Evolutionary conservation across 345 rosid genomes (phyloP).

Genomic region (Dovyalis caffra): DNA sequence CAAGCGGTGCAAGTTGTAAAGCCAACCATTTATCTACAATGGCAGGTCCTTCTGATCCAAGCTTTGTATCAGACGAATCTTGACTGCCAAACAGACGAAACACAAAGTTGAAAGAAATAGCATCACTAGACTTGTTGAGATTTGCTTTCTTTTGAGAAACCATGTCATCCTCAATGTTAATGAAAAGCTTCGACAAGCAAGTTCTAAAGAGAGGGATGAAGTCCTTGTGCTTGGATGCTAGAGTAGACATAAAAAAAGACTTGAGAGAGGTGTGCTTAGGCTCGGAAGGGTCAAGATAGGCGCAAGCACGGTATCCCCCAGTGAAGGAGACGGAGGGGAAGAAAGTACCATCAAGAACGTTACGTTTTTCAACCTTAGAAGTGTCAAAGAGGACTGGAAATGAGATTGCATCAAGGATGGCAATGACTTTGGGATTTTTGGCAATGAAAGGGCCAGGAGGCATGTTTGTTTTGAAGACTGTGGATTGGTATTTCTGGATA

Average conservation of each 20-base stretch:
- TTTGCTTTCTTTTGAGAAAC: not conserved
- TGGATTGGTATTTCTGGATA: slow-evolving; percentile 30
- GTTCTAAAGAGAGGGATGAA: slow-evolving; percentile 34
- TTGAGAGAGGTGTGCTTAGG: slow-evolving; percentile 37
- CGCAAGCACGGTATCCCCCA: slow-evolving; percentile 41
- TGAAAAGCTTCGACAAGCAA: slow-evolving; percentile 26
- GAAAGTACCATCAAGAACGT: slow-evolving; percentile 42
- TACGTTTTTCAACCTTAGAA: slow-evolving; percentile 39
- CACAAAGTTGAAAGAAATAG: slow-evolving; percentile 26
- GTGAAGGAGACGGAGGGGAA: slow-evolving; percentile 38
- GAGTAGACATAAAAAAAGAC: slow-evolving; percentile 19
- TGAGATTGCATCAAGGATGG: slow-evolving; percentile 40
- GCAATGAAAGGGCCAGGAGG: slow-evolving; percentile 58
- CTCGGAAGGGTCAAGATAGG: slow-evolving; percentile 47
- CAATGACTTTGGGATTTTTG: slow-evolving; percentile 22
- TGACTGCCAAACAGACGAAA: slow-evolving; percentile 17
- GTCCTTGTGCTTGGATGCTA: slow-evolving; percentile 19
- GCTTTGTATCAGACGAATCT: slow-evolving; percentile 24
- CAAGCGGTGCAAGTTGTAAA: slow-evolving; percentile 32
- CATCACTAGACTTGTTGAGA: slow-evolving; percentile 8
- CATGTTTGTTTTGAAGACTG: slow-evolving; percentile 42
- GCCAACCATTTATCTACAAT: slow-evolving; percentile 16
- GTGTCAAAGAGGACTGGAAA: slow-evolving; percentile 45
- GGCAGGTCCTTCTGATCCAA: slow-evolving; percentile 24
- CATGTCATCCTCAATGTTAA: slow-evolving; percentile 30